These are phyloP conservation scores for Lyophyllum semitale DNA, from an alignment of 768 basidiomycete genomes.

Conservation along the genomic window DNA sequence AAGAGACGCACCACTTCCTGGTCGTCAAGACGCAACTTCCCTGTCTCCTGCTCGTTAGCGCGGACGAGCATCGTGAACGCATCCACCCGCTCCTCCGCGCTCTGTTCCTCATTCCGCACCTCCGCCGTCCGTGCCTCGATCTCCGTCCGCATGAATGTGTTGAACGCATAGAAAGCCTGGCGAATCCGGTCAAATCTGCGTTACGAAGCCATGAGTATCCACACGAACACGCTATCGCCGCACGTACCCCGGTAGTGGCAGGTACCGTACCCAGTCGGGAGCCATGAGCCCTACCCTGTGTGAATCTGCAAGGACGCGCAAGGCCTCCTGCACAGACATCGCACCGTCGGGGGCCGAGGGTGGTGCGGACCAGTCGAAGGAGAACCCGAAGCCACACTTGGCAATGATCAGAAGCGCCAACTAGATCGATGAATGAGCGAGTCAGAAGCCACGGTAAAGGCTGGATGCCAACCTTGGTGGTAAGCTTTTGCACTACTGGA, in stretches of 20 bases:
- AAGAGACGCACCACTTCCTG: constrained; percentile 36
- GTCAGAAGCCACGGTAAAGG: not conserved
- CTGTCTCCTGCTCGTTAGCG: constrained; percentile 43
- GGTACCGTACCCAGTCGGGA: constrained; percentile 11
- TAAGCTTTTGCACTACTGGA: constrained; percentile 6
- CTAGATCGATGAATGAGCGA: constrained; percentile 19
- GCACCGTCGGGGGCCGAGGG: constrained; percentile 33
- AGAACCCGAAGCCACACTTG: too few species aligned
- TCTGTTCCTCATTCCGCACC: constrained; percentile 13
- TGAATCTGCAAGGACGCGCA: constrained; percentile 32
- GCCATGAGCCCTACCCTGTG: constrained; percentile 4
- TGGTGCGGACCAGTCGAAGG: constrained; percentile 39
- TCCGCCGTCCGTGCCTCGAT: constrained; percentile 30
- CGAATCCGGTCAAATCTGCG: constrained; percentile 28
- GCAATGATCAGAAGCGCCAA: constrained; percentile 43
- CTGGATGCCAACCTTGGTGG: not conserved
- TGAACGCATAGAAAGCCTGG: constrained; percentile 29
- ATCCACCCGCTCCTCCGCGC: constrained; percentile 21
- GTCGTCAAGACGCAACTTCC: constrained; percentile 40
- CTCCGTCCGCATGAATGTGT: constrained; percentile 38
- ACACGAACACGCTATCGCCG: not conserved
- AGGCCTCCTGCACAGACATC: constrained; percentile 37
- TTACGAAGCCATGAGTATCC: not conserved
- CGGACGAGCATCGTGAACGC: constrained; percentile 45
- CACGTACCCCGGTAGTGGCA: constrained; percentile 13